These are phyloP conservation scores for Fallopia convolvulus DNA, from an alignment of 148 eudicot species.

Conservation along the genomic window DNA sequence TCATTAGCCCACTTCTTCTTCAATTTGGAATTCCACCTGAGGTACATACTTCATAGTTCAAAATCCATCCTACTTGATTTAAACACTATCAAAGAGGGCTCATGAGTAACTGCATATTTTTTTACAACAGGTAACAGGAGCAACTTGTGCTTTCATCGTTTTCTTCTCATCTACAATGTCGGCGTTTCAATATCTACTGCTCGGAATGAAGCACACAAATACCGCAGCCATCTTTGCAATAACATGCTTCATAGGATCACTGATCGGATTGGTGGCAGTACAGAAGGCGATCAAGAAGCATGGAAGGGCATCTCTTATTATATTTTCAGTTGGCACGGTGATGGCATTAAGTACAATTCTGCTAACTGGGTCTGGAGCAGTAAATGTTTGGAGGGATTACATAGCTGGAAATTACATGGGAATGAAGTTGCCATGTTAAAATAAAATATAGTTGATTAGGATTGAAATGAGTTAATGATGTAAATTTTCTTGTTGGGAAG, in stretches of 20 bases:
- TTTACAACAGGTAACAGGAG: slow-evolving; percentile 42
- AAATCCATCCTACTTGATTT: not conserved
- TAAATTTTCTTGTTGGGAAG: not conserved
- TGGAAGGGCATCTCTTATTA: slow-evolving; percentile 43
- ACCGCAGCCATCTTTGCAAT: slow-evolving; percentile 27
- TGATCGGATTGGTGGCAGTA: slow-evolving; percentile 35
- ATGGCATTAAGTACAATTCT: slow-evolving; percentile 53
- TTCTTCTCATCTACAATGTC: slow-evolving; percentile 63
- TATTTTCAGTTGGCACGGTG: slow-evolving; percentile 51
- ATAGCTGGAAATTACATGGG: slow-evolving; percentile 47
- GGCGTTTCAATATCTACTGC: slow-evolving; percentile 41
- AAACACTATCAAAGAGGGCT: not conserved
- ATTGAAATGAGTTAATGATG: not conserved
- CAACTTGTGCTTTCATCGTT: slow-evolving; percentile 60
- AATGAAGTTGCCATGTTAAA: slow-evolving; percentile 37
- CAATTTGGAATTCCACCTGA: slow-evolving; percentile 48
- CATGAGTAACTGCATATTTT: not conserved
- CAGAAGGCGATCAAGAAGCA: slow-evolving; percentile 36
- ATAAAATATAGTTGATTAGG: not conserved
- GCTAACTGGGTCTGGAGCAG: slow-evolving; percentile 48
- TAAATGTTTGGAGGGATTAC: slow-evolving; percentile 43
- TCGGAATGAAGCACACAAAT: slow-evolving; percentile 43
- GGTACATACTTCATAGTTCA: slow-evolving; percentile 23
- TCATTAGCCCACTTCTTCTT: slow-evolving; percentile 60
- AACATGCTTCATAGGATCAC: slow-evolving; percentile 36